These are phyloP conservation scores for Zymoseptoria crescenta DNA, from an alignment of 2,329 filamentous ascomycete species.

Conservation along the genomic window DNA sequence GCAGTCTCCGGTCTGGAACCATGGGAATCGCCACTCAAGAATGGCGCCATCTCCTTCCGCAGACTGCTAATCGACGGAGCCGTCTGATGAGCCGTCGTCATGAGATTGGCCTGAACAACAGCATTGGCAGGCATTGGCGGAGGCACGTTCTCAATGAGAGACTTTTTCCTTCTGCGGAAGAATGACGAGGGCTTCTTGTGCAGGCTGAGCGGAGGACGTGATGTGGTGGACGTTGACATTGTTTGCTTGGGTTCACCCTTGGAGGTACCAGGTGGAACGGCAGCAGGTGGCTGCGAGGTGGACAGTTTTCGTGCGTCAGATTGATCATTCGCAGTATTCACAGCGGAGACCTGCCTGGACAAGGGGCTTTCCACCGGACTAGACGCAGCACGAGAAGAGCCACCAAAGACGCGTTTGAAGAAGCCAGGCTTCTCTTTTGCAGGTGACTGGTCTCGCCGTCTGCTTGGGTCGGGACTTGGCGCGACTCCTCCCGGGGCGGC, in stretches of 20 bases:
- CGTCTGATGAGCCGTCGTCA: constrained; percentile 42
- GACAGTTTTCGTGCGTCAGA: constrained; percentile 9
- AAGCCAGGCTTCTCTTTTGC: constrained; percentile 64
- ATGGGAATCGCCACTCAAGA: constrained; percentile 40
- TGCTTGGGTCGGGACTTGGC: constrained; percentile 38
- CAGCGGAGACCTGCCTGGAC: constrained; percentile 9
- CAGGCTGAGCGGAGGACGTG: constrained; percentile 36
- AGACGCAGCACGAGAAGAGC: constrained; percentile 20
- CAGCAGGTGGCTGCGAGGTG: constrained; percentile 14
- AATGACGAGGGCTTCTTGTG: constrained; percentile 93
- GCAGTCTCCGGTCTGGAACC: constrained; percentile 24
- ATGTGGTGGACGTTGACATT: constrained; percentile 2
- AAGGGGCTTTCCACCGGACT: constrained; percentile 12
- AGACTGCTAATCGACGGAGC: constrained; percentile 65
- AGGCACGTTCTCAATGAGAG: constrained; percentile 44
- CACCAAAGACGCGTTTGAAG: constrained; percentile 83
- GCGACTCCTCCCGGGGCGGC: constrained; percentile 41
- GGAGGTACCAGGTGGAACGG: not conserved
- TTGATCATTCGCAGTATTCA: constrained; percentile 9
- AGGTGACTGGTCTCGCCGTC: constrained; percentile 21
- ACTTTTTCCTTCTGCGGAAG: constrained; percentile 90
- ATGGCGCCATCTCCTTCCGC: constrained; percentile 80
- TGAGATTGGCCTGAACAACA: constrained; percentile 25
- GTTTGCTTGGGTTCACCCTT: constrained; percentile 10
- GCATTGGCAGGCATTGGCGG: constrained; percentile 33